Conservation (phyloP, 352 stramenopile species). For the Phytopythium vexans region DNA sequence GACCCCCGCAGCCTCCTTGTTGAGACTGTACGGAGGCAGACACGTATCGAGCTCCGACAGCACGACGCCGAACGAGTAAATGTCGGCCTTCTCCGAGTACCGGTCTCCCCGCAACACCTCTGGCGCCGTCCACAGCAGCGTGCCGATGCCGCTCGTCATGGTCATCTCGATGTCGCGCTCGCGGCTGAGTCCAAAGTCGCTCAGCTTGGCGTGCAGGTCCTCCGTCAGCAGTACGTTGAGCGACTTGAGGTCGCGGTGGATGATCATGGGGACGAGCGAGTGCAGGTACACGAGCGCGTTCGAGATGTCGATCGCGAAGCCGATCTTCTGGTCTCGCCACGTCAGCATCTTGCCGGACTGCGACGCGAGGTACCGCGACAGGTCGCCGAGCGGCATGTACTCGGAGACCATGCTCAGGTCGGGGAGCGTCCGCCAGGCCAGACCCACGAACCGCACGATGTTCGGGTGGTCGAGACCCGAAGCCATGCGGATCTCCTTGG, state of each 20-base stretch:
- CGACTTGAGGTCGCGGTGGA: slow-evolving; percentile 18
- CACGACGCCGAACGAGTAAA: slow-evolving; percentile 56
- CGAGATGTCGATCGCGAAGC: no score
- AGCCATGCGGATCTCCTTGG: no score
- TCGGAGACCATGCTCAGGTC: no score
- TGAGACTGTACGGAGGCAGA: slow-evolving; percentile 33
- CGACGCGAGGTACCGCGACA: no score
- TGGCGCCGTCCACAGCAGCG: slow-evolving; percentile 37
- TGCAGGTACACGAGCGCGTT: slow-evolving; percentile 55
- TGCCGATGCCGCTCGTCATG: slow-evolving; percentile 47
- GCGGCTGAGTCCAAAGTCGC: slow-evolving; percentile 52
- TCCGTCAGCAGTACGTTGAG: slow-evolving; percentile 40
- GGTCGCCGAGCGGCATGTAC: no score
- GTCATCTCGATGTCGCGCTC: slow-evolving; percentile 36
- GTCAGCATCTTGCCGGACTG: no score
- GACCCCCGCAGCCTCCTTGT: slow-evolving; percentile 21
- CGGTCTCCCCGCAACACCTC: slow-evolving; percentile 11
- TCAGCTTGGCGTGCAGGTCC: slow-evolving; percentile 44
- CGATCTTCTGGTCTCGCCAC: no score
- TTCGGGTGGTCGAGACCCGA: no score
- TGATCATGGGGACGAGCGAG: slow-evolving; percentile 32
- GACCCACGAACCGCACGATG: no score
- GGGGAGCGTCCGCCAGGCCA: no score
- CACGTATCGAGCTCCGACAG: slow-evolving; percentile 44
- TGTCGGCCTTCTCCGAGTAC: slow-evolving; percentile 43